Evolutionary conservation across 768 basidiomycete genomes (phyloP), one percentile per base, ranked within the genome.

Genomic region (Leccinum aurantiacum): DNA sequence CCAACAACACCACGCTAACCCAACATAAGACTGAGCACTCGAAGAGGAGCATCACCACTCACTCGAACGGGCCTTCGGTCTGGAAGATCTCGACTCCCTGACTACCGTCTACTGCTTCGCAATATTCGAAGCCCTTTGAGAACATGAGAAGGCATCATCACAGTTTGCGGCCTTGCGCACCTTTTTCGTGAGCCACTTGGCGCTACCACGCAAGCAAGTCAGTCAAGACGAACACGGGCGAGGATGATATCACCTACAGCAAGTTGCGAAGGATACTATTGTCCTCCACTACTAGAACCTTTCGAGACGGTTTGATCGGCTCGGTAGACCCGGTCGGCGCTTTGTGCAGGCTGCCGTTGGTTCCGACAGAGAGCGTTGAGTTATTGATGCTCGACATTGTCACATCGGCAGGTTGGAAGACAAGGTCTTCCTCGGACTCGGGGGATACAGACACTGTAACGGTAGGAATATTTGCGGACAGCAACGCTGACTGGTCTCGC

Each of bases 201-300:
- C 66, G 75, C 84, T 75, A 78, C 61, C 27, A 27, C 27, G 51
- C 22, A 55, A 41, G 60, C 17, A 41, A 55, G 47, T 63, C 24
- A 66, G 65, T 9, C 60, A n/a, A n/a, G 60, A 49, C 19, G 38
- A 56, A 46, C 38, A 54, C 31, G 41, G 61, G 44, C 29, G 53
- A 46, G 47, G 38, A 59, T 14, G 14, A 44, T 29, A 56, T 25
- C n/a, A 79, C 91, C 65, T 74, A 93, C 86, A 97, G 80, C 25
- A 97, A 78, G 67, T 84, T 86, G 54, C 93, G 85, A 60, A 97
- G 83, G 58, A 98, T 89, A 58, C 73, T 82, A 70, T 97, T 97
- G 67, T 98, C 95, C 74, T 97, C 95, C 2, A 96, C 90, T 1
- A 96, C 86, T 47, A 97, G 77, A 6, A 95, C 86, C 56, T 86